Evolutionary conservation across 2,329 filamentous ascomycete genomes (phyloP), one percentile per base, ranked within the genome.

Genomic region (Aspergillus phoenicis): DNA sequence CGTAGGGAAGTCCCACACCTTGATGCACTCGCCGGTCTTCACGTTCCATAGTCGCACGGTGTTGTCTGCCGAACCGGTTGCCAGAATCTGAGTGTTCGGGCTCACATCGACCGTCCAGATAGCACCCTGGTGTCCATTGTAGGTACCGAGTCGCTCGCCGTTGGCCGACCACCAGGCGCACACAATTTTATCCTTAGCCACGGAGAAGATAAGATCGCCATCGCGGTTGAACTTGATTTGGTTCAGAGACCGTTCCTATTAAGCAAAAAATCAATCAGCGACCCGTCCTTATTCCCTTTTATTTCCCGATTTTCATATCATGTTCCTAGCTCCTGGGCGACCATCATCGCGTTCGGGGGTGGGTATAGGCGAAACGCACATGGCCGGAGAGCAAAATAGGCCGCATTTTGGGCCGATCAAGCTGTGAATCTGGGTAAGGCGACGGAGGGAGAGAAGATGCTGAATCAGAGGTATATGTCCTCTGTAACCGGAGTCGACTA

Each of bases 101-200:
- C 97, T 91, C 75, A 97, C 90, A 77, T 99, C 95, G 80, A 99
- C 91, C 65, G 95, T 97, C 95, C 95, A 99, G 83, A 99, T 91
- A 72, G 95, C 94, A 81, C 95, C 95, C 80, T 96, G 90, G 82
- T 99, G 95, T 78, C 95, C 95, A 77, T 91, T 89, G 83, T 98
- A 99, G 71, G 94, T 95, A 74, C 95, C 95, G 73, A 98, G 86
- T 73, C 95, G 91, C 85, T 99, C 95, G 82, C 95, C 95, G 80
- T 99, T 99, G 83, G 96, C 93, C 68, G 93, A 90, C 82, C 88
- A 98, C 95, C 95, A 99, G 68, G 88, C 94, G 85, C 94, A 97
- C 74, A 97, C 92, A 75, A 96, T 87, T 82, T 97, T 94, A 81
- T 98, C 94, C 83, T 98, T 98, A 71, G 92, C 87, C 63, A 93